phyloP scores from a whole-genome alignment of 2,329 filamentous ascomycete species.

The Periglandula ipomoeae region DNA sequence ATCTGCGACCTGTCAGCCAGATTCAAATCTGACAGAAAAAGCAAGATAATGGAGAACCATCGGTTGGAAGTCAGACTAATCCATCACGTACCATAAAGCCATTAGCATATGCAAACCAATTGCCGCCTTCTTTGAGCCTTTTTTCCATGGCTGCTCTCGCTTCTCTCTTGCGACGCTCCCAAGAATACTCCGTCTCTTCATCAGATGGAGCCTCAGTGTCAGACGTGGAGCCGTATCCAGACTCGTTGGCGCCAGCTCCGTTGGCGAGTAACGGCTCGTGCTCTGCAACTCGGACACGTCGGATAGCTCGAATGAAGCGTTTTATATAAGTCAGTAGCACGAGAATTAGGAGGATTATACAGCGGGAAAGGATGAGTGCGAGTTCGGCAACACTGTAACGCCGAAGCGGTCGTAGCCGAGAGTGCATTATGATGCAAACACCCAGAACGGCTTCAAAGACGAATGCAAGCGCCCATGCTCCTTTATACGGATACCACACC shows the following conservation, averaged over 20 bases:
- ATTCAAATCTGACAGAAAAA: too few relatives aligned
- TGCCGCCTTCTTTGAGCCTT: slow-evolving; percentile 63
- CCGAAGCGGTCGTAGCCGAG: slow-evolving; percentile 3
- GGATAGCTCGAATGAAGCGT: slow-evolving; percentile 18
- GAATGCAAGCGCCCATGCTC: slow-evolving; percentile 51
- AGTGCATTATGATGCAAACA: slow-evolving; percentile 14
- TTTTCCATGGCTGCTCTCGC: slow-evolving; percentile 54
- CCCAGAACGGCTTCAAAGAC: slow-evolving; percentile 43
- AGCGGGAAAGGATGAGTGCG: slow-evolving; percentile 12
- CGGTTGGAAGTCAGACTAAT: too few relatives aligned
- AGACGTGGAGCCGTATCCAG: slow-evolving; percentile 34
- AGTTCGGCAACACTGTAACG: slow-evolving; percentile 17
- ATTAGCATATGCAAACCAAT: slow-evolving; percentile 68
- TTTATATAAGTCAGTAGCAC: slow-evolving; percentile 14
- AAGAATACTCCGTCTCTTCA: slow-evolving; percentile 41
- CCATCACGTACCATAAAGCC: slow-evolving; percentile 50
- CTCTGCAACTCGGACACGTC: slow-evolving; percentile 41
- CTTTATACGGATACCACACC: slow-evolving; percentile 55
- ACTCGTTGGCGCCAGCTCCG: slow-evolving; percentile 13
- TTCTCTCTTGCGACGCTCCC: slow-evolving; percentile 42
- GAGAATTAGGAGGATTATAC: slow-evolving; percentile 20
- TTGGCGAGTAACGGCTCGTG: slow-evolving; percentile 45
- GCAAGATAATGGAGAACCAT: too few relatives aligned
- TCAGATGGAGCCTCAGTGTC: slow-evolving; percentile 27
- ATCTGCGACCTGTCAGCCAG: slow-evolving; percentile 35